Evolutionary conservation across 345 rosid species (phyloP).

Genomic region (Eucalyptus regnans): DNA sequence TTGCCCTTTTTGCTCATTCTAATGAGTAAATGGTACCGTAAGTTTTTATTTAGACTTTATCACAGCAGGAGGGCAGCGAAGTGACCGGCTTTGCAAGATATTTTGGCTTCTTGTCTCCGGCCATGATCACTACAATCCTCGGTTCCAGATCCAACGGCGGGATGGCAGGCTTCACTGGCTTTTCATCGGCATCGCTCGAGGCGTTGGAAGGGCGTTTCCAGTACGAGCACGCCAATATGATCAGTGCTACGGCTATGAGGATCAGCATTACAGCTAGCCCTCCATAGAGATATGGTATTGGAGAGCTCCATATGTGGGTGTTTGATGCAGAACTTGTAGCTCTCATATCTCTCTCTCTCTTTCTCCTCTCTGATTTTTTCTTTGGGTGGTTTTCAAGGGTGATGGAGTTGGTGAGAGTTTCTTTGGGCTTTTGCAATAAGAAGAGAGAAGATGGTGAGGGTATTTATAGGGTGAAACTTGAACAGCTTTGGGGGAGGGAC

Average conservation of each 20-base stretch:
- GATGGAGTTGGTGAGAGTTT: background rate
- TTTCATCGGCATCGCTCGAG: background rate
- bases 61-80: background rate
- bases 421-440: background rate
- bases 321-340: background rate
- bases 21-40: background rate
- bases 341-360: background rate
- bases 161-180: background rate
- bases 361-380: background rate
- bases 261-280: constrained; percentile 7
- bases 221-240: constrained; percentile 12
- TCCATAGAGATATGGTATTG: constrained; percentile 24
- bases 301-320: background rate
- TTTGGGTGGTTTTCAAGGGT: background rate
- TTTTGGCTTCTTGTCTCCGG: constrained; percentile 28
- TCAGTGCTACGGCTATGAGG: constrained; percentile 7
- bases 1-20: background rate
- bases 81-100: constrained; percentile 7
- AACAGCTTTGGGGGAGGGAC: background rate
- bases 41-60: background rate
- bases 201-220: background rate
- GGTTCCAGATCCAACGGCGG: background rate
- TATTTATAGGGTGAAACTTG: background rate
- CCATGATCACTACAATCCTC: constrained; percentile 25
- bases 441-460: background rate